Evolutionary conservation across 192 early-diverging fungal species (phyloP), one percentile per base, ranked within the genome.

Genomic region (Dissophora ornata): DNA sequence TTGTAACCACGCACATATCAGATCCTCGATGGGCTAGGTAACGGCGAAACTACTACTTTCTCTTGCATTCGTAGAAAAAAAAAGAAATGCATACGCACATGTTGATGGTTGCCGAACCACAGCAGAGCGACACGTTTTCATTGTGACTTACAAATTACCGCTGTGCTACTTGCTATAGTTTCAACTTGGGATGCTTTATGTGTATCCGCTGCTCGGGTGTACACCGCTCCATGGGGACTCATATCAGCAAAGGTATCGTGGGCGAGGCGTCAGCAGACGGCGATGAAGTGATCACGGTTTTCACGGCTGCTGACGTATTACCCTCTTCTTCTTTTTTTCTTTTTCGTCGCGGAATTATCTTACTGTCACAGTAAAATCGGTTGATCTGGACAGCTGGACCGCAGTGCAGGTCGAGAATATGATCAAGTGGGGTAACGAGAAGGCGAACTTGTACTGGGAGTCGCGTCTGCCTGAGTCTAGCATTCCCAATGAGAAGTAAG

Each of bases 201-300:
- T 89, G 88, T 61, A 85, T 89, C 55, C 82, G 85, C n/a, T 89
- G 88, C 62, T 89, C 88, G 18, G 93, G 93, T 34, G 82, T 90
- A 41, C 93, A 95, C 71, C 87, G 93, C 16, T 92, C 90, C 12
- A 88, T 95, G 85, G 93, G 93, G 29, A 93, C 91, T 11, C 93
- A 95, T 75, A 93, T 95, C 70, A 89, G 90, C 52, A 90, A 93
- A 90, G 92, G 92, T 92, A n/a, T n/a, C n/a, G n/a, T n/a, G n/a
- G n/a, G n/a, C n/a, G n/a, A n/a, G n/a, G n/a, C n/a, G n/a, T n/a
- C n/a, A n/a, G n/a, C n/a, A n/a, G n/a, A n/a, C n/a, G n/a, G n/a
- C n/a, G n/a, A n/a, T n/a, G n/a, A n/a, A n/a, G n/a, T 7, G 16
- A 25, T 19, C 19, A 55, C 30, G 21, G 6, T 6, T 48, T 10